Evolutionary conservation across 352 stramenopile genomes (phyloP).

Genomic region (Peronospora farinosa): DNA sequence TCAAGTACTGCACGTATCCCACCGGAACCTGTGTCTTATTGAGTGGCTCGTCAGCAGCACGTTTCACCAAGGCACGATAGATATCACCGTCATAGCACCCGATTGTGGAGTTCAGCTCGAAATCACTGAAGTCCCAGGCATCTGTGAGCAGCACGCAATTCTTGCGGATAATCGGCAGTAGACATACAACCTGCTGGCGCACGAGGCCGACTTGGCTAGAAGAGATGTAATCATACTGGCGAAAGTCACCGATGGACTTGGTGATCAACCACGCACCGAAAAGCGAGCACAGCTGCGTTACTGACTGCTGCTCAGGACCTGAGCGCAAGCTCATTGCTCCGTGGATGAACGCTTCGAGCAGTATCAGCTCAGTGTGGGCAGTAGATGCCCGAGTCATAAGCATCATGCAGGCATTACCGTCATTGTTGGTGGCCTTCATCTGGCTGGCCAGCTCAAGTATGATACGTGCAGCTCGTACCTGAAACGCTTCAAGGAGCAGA

Average conservation of each 20-base stretch:
- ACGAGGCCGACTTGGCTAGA: conserved; percentile 36
- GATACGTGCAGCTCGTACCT: conserved; percentile 29
- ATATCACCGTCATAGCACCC: conserved; percentile 49
- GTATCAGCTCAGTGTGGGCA: conserved; percentile 42
- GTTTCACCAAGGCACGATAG: conserved; percentile 41
- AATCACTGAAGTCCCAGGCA: conserved; percentile 48
- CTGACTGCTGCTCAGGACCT: conserved; percentile 25
- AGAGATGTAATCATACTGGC: conserved; percentile 49
- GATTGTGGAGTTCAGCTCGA: conserved; percentile 56
- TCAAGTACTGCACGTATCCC: conserved; percentile 41
- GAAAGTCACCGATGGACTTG: conserved; percentile 48
- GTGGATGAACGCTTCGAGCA: conserved; percentile 34
- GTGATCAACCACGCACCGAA: conserved; percentile 45
- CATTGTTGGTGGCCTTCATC: conserved; percentile 40
- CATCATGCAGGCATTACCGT: conserved; percentile 48
- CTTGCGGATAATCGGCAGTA: conserved; percentile 38
- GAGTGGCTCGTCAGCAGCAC: conserved; percentile 36
- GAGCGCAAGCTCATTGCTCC: conserved; percentile 22
- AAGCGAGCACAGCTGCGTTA: conserved; percentile 33
- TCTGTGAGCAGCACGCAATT: conserved; percentile 44
- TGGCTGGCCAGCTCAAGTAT: conserved; percentile 27
- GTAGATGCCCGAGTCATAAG: conserved; percentile 44
- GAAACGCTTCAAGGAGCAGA: conserved; percentile 38
- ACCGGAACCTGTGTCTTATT: conserved; percentile 38
- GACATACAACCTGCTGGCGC: conserved; percentile 25